Evolutionary conservation across 2,329 filamentous ascomycete genomes (phyloP).

Genomic region (Neofusicoccum umdonicola): DNA sequence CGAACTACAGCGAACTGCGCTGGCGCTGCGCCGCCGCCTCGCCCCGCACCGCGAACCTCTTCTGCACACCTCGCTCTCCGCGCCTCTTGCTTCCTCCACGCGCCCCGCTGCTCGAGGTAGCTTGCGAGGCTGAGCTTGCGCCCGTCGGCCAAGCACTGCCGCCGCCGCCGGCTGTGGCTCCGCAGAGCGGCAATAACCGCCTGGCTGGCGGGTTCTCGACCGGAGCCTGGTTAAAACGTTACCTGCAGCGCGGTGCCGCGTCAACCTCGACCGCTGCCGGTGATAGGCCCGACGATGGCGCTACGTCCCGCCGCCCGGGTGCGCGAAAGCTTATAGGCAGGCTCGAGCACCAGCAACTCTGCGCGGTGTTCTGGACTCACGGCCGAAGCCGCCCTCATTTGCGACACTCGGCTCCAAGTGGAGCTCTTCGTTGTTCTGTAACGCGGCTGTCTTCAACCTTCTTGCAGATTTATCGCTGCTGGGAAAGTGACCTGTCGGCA

Average conservation of each 20-base stretch:
- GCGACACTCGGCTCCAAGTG: no score
- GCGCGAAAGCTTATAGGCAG: background rate
- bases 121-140: background rate
- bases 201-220: background rate
- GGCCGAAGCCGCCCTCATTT: background rate
- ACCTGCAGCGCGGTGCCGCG: background rate
- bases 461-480: background rate
- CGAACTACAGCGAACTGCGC: no score
- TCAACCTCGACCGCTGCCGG: background rate
- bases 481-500: slow-evolving; percentile 1
- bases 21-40: no score
- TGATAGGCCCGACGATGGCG: background rate
- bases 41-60: no score
- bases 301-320: background rate
- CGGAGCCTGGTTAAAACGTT: background rate
- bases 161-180: background rate
- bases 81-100: background rate
- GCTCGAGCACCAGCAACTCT: background rate
- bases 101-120: background rate
- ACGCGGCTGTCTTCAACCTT: background rate
- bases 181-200: background rate
- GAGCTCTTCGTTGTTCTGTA: background rate
- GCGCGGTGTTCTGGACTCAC: background rate
- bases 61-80: background rate
- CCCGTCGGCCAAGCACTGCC: background rate